A percentile compares a stretch with the other conserved stretches of the same genome.
Conservation (phyloP, 192 early-diverging fungal species). For the Linnemannia hyalina region DNA sequence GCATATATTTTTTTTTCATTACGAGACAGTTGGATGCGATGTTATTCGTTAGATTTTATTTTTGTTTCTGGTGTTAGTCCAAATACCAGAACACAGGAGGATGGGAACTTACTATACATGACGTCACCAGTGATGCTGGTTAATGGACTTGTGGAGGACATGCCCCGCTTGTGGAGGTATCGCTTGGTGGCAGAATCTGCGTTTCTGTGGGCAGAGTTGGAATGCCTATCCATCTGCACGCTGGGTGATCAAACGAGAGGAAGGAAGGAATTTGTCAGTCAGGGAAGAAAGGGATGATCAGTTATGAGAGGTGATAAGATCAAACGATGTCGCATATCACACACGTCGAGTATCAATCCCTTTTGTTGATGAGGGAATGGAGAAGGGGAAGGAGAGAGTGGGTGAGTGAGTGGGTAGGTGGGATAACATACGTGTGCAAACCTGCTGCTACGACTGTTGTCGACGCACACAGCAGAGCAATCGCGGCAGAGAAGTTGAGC, state of each 20-base stretch:
- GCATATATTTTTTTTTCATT: too few species aligned
- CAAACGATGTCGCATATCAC: not conserved
- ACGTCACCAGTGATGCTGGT: conserved; percentile 25
- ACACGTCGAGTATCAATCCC: not conserved
- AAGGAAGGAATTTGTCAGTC: not conserved
- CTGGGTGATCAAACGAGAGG: not conserved
- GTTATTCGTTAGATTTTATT: not conserved
- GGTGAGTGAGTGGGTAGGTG: not conserved
- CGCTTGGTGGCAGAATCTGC: conserved; percentile 15
- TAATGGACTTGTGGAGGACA: conserved; percentile 2
- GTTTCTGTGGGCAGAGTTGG: conserved; percentile 18
- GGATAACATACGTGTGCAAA: conserved; percentile 29
- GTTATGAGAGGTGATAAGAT: not conserved
- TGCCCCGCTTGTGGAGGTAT: conserved; percentile 38
- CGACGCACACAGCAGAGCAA: conserved; percentile 3
- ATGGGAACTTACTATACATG: conserved; percentile 33
- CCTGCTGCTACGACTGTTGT: conserved; percentile 4
- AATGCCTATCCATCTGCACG: conserved; percentile 18
- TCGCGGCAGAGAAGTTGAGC: not conserved
- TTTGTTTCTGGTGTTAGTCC: not conserved
- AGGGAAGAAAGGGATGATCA: not conserved
- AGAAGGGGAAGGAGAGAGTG: not conserved
- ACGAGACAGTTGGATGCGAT: too few species aligned
- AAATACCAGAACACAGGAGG: not conserved
- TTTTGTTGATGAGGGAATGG: too few species aligned